Conservation (phyloP, 257 asterid genomes). For the Gynochthodes officinalis region DNA sequence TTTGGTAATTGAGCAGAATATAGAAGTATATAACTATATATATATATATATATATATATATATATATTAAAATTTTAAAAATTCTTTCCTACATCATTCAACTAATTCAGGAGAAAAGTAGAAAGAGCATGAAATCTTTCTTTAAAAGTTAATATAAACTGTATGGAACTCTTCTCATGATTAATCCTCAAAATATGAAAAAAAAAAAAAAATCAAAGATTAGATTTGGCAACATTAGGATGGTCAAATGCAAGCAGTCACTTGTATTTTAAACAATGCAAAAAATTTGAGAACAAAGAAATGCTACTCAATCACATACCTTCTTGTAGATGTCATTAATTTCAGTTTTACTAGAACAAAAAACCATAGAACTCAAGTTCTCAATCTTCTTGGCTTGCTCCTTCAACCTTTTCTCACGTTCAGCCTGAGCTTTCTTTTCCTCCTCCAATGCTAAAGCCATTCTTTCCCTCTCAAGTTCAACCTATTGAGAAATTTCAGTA, state of each 20-base stretch:
- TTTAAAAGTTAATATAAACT: neutral
- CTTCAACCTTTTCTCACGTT: constrained; percentile 76
- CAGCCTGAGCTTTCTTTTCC: constrained; percentile 96
- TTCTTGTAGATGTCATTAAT: constrained; percentile 48
- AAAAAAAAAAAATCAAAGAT: neutral
- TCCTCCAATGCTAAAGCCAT: constrained; percentile 93
- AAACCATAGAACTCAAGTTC: constrained; percentile 90
- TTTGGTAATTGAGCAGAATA: neutral
- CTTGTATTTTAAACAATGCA: neutral
- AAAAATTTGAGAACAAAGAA: neutral
- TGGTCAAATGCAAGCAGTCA: neutral
- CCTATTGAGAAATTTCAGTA: constrained; percentile 36
- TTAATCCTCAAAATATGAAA: neutral
- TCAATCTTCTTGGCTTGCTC: constrained; percentile 90
- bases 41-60: neutral
- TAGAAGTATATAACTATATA: neutral
- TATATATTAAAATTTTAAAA: too few relatives aligned
- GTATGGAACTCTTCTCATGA: neutral
- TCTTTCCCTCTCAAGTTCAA: constrained; percentile 95
- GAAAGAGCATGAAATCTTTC: neutral
- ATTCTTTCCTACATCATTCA: neutral
- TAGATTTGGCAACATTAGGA: neutral
- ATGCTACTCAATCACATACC: constrained; percentile 33
- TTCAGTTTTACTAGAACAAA: constrained; percentile 72
- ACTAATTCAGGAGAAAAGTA: neutral